These are phyloP conservation scores for Apiosordaria backusii DNA, from an alignment of 495 filamentous ascomycete species.

Conservation along the genomic window DNA sequence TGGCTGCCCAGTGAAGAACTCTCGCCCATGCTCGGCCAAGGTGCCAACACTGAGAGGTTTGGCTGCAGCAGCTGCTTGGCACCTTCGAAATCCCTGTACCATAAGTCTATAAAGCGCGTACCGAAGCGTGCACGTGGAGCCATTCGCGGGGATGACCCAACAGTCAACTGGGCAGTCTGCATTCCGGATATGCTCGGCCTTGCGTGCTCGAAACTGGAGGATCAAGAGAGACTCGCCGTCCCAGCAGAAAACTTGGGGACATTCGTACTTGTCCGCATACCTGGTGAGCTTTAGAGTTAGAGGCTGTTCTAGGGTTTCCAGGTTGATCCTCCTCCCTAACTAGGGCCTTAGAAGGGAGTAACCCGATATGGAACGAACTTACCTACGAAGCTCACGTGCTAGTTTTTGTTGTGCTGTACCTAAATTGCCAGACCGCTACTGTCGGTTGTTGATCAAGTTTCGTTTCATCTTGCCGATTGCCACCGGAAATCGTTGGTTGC, in stretches of 20 bases:
- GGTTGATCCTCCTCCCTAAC: too few relatives aligned
- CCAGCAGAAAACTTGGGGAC: conserved; percentile 17
- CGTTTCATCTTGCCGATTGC: conserved; percentile 21
- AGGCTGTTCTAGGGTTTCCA: too few relatives aligned
- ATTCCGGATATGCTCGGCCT: conserved; percentile 12
- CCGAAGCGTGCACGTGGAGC: conserved; percentile 8
- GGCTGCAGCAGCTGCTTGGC: not conserved
- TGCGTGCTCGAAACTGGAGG: conserved; percentile 18
- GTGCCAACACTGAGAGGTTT: too few relatives aligned
- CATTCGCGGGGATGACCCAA: conserved; percentile 16
- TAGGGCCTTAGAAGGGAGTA: not conserved
- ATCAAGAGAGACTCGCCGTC: conserved; percentile 17
- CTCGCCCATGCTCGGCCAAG: too few relatives aligned
- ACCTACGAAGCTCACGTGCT: conserved; percentile 24
- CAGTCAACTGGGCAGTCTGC: conserved; percentile 16
- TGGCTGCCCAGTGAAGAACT: too few relatives aligned
- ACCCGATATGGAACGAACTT: not conserved
- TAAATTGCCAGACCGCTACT: conserved; percentile 9
- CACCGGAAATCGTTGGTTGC: conserved; percentile 1
- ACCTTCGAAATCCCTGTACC: conserved; percentile 10
- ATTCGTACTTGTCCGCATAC: conserved; percentile 20
- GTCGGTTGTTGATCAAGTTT: conserved; percentile 2
- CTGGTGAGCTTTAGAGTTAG: conserved; percentile 1
- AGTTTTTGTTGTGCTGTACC: conserved; percentile 5
- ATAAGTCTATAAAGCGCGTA: conserved; percentile 23